Percentiles rank a stretch among this genome's conserved stretches.
Conservation (phyloP, 805 yeast species). For the Naumovozyma castellii region DNA sequence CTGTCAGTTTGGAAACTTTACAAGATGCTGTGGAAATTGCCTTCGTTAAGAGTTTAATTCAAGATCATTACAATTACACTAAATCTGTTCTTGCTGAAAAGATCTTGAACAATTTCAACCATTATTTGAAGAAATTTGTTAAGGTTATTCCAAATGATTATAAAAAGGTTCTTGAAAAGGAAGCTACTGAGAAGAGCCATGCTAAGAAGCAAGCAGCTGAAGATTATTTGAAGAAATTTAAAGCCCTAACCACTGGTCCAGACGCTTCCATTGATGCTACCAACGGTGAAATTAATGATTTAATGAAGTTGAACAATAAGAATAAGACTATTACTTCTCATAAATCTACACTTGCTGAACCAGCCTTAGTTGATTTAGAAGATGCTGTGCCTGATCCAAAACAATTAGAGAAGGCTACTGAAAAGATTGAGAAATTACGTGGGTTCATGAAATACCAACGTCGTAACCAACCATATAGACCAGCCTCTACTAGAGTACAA, state of each 20-base stretch:
- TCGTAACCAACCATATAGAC: slow-evolving; percentile 78
- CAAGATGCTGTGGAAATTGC: slow-evolving; percentile 90
- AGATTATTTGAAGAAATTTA: slow-evolving; percentile 56
- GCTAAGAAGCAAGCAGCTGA: slow-evolving; percentile 48
- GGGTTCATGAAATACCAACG: slow-evolving; percentile 94
- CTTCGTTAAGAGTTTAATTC: slow-evolving; percentile 82
- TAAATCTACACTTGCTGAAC: slow-evolving; percentile 45
- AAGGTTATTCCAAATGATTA: slow-evolving; percentile 90
- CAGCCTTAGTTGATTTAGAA: slow-evolving; percentile 80
- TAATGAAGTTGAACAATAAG: slow-evolving; percentile 33
- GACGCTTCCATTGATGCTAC: slow-evolving; percentile 82
- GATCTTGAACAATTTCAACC: slow-evolving; percentile 76
- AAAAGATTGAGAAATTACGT: slow-evolving; percentile 53
- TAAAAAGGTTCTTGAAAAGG: slow-evolving; percentile 77
- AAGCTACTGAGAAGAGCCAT: slow-evolving; percentile 60
- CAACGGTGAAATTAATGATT: slow-evolving; percentile 71
- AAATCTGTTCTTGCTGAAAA: slow-evolving; percentile 82
- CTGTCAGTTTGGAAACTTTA: slow-evolving; percentile 69
- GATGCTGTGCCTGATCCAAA: slow-evolving; percentile 70
- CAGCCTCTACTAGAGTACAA: slow-evolving; percentile 60
- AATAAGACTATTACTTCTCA: slow-evolving; percentile 18
- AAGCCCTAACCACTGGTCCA: slow-evolving; percentile 34
- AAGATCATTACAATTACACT: slow-evolving; percentile 93
- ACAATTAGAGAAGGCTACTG: slow-evolving; percentile 53
- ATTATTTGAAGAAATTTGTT: slow-evolving; percentile 79